Evolutionary conservation across 1,284 basidiomycete species (phyloP).

Genomic region (Pholiota adiposa): DNA sequence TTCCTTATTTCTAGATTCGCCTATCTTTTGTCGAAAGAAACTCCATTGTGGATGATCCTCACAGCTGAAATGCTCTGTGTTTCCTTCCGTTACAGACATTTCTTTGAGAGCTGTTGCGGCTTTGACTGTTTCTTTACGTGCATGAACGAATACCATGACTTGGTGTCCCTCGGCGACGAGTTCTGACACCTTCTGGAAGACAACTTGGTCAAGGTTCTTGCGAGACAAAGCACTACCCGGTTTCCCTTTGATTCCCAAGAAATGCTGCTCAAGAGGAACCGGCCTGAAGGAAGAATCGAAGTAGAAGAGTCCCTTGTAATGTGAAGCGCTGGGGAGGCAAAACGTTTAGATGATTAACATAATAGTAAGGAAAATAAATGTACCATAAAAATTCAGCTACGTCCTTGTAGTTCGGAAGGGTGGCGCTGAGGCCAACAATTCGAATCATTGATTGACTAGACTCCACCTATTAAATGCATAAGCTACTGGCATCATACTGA

Average conservation of each 20-base stretch:
- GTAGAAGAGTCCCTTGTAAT: conserved; percentile 93
- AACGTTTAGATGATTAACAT: conserved; percentile 7
- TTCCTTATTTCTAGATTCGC: conserved; percentile 89
- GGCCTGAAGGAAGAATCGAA: conserved; percentile 98
- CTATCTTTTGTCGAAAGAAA: conserved; percentile 81
- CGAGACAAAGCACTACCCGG: conserved; percentile 75
- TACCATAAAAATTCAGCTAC: conserved; percentile 95
- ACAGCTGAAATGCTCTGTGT: conserved; percentile 79
- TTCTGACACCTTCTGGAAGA: conserved; percentile 89
- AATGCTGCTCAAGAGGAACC: conserved; percentile 97
- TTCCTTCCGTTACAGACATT: conserved; percentile 76
- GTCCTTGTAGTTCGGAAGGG: conserved; percentile 96
- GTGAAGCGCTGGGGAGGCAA: conserved; percentile 72
- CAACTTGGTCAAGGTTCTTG: conserved; percentile 88
- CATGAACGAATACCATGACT: conserved; percentile 99
- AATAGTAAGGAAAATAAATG: background rate
- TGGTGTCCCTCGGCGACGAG: conserved; percentile 91
- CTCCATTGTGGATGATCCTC: conserved; percentile 78
- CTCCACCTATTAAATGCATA: conserved; percentile 70
- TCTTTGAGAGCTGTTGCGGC: conserved; percentile 88
- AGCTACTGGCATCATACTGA: background rate
- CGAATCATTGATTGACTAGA: conserved; percentile 96
- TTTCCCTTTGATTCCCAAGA: conserved; percentile 96
- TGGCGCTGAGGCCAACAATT: conserved; percentile 98
- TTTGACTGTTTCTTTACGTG: conserved; percentile 98